Evolutionary conservation across 208 protist genomes (phyloP).

Genomic region (Acanthamoeba sp.): DNA sequence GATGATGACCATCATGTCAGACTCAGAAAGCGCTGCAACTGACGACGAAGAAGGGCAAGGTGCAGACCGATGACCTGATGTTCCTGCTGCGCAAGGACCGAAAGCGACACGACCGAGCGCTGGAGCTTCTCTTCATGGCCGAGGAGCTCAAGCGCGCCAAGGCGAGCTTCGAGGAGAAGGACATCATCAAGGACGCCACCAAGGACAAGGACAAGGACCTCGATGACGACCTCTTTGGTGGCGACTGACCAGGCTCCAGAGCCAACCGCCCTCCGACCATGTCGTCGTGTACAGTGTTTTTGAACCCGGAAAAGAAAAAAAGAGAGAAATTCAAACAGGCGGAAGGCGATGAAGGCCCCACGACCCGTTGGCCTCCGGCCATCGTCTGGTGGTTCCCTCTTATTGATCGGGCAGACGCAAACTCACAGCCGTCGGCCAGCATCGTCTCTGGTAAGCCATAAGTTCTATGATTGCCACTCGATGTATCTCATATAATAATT

Average conservation of each 20-base stretch:
- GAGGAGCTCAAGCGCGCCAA: conserved; percentile 82
- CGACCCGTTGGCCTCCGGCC: too few species aligned
- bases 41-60: conserved; percentile 75
- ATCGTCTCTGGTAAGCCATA: too few species aligned
- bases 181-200: conserved; percentile 56
- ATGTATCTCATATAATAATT: too few species aligned
- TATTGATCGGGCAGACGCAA: too few species aligned
- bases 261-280: too few species aligned
- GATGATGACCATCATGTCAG: neutral
- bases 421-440: too few species aligned
- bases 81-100: conserved; percentile 80
- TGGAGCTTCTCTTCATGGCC: conserved; percentile 80
- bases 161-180: conserved; percentile 78
- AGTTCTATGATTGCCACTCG: too few species aligned
- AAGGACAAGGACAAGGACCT: neutral
- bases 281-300: too few species aligned
- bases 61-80: conserved; percentile 83
- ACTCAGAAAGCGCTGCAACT: conserved; percentile 73
- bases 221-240: conserved; percentile 3
- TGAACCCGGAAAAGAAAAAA: too few species aligned
- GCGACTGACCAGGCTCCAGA: neutral
- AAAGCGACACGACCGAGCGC: conserved; percentile 78
- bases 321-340: too few species aligned
- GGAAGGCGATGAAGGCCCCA: too few species aligned
- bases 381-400: too few species aligned